Evolutionary conservation across 2,329 filamentous ascomycete species (phyloP), one percentile per base, ranked within the genome.

Genomic region (Cadophora malorum): DNA sequence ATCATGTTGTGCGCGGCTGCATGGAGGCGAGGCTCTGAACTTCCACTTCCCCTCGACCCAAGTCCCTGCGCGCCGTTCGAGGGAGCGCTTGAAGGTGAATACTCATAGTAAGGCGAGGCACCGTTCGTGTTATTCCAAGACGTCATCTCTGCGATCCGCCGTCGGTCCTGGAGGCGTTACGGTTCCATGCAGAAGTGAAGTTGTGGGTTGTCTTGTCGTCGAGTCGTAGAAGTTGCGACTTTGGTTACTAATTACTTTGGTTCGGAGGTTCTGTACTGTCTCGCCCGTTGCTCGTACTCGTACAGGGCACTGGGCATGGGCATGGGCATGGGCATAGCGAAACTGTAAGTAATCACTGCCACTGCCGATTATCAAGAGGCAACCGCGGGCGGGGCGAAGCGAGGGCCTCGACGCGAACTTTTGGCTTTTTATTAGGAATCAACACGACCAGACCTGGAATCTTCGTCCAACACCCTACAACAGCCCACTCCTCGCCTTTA

Each of bases 81-180:
- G 59, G 38, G 31, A 9, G 59, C n/a, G 41, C 25, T 49, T 23
- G 41, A 50, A 21, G 59, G 45, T 35, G 45, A 47, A 25, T 31
- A 45, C 16, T 45, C 41, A 14, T 45, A 47, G 45, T 47, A 49
- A 33, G 23, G 59, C 65, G 65, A 62, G 23, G 56, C 47, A 23
- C 41, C 55, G 33, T 41, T 63, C 66, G 33, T 23, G 33, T 59
- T 47, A 10, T 66, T 52, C 47, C 69, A 67, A 65, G 67, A 58
- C 52, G 75, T 76, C 79, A 81, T 80, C 25, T 67, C 59, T 65
- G 66, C 70, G 63, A 69, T 72, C 66, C 68, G 41, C 68, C 67
- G 69, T 65, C 53, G 53, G 25, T 55, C 45, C 59, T 61, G 63
- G 33, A 28, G 28, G 28, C 21, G 66, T 72, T 67, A 67, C 67